These are phyloP conservation scores for Sphagnum fallax DNA, from an alignment of 228 moss, liverwort and hornwort genomes.

Conservation along the genomic window DNA sequence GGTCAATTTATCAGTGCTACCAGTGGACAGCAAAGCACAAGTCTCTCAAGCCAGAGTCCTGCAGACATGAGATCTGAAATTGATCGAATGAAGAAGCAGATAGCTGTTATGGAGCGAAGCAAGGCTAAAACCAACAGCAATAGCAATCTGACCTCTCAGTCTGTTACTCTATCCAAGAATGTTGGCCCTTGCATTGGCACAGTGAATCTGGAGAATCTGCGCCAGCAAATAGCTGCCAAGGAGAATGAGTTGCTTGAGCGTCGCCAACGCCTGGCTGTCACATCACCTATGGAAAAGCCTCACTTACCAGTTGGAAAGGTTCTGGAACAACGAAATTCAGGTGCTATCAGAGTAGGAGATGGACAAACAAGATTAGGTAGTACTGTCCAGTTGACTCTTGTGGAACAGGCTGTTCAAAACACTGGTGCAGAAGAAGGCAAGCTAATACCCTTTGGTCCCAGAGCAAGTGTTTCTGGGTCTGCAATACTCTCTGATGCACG, in stretches of 20 bases:
- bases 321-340: constrained; percentile 1
- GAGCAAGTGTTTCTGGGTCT: constrained; percentile 8
- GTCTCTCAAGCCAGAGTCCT: constrained; percentile 27
- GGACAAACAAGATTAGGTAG: constrained; percentile 1
- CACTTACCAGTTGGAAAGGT: constrained; percentile 1
- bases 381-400: constrained; percentile 1
- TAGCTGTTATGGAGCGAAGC: constrained; percentile 45
- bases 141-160: constrained; percentile 8
- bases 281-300: constrained; percentile 8
- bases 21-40: constrained; percentile 11
- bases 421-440: too few species aligned
- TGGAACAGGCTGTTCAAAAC: background rate
- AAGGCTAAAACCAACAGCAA: constrained; percentile 31
- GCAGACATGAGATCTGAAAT: constrained; percentile 30
- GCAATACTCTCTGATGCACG: background rate
- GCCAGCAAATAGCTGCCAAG: constrained; percentile 64
- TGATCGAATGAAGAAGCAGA: constrained; percentile 52
- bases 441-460: background rate
- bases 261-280: constrained; percentile 17
- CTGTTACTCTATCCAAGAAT: constrained; percentile 6
- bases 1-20: constrained; percentile 1
- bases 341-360: constrained; percentile 11
- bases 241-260: constrained; percentile 51
- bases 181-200: too few species aligned
- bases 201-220: constrained; percentile 58